Evolutionary conservation across 2,329 filamentous ascomycete genomes (phyloP).

Genomic region (Colletotrichum ledebouriae): DNA sequence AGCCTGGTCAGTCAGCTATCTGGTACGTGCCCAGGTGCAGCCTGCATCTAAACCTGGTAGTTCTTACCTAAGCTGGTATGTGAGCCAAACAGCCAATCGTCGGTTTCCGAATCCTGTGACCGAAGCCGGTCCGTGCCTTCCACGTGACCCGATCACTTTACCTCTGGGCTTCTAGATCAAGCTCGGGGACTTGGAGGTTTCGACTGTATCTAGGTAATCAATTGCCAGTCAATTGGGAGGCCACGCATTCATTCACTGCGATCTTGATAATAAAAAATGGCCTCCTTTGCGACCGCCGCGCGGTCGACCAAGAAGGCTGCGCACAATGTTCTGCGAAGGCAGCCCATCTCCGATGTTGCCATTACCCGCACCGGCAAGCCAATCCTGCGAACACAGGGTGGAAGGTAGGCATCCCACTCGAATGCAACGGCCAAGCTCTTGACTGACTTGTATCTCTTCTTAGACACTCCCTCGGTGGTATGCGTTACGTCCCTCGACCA

Average conservation of each 20-base stretch:
- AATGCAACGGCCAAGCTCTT: slow-evolving; percentile 9
- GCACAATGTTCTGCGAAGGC: slow-evolving; percentile 63
- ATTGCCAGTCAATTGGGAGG: slow-evolving; percentile 45
- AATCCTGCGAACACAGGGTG: slow-evolving; percentile 88
- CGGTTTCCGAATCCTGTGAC: slow-evolving; percentile 39
- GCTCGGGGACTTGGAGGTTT: slow-evolving; percentile 38
- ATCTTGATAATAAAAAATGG: slow-evolving; percentile 55
- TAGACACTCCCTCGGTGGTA: slow-evolving; percentile 91
- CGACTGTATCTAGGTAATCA: slow-evolving; percentile 23
- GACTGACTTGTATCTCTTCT: slow-evolving; percentile 23
- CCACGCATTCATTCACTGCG: slow-evolving; percentile 30
- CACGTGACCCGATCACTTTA: slow-evolving; percentile 35
- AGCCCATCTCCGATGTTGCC: slow-evolving; percentile 81
- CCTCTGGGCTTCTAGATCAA: slow-evolving; percentile 33
- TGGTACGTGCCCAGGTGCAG: background rate
- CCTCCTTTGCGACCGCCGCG: slow-evolving; percentile 68
- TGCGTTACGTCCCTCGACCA: slow-evolving; percentile 39
- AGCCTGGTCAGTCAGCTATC: slow-evolving; percentile 50
- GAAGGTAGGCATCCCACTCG: slow-evolving; percentile 73
- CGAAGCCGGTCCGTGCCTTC: slow-evolving; percentile 21
- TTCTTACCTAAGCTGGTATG: slow-evolving; percentile 2
- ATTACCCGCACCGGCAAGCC: slow-evolving; percentile 98
- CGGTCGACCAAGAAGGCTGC: slow-evolving; percentile 65
- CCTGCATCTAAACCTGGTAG: background rate
- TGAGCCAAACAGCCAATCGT: slow-evolving; percentile 22